phyloP scores from a whole-genome alignment of 2,329 filamentous ascomycete species.

The Blumeriella jaapii region DNA sequence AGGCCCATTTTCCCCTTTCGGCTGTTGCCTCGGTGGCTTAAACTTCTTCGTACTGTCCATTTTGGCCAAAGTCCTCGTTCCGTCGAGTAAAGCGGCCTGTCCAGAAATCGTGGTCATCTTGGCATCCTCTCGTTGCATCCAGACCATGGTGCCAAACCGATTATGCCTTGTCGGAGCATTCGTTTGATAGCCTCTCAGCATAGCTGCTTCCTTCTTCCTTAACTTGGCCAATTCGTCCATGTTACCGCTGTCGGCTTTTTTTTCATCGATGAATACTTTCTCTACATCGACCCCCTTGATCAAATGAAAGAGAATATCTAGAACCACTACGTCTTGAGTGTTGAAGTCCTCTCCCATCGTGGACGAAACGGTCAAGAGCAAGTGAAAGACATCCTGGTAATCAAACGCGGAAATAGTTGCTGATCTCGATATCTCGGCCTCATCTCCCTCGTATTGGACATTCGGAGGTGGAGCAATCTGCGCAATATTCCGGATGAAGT shows the following conservation, averaged over 20 bases:
- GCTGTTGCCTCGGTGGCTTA: slow-evolving; percentile 61
- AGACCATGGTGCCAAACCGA: slow-evolving; percentile 93
- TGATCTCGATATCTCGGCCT: slow-evolving; percentile 78
- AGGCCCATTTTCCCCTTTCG: slow-evolving; percentile 49
- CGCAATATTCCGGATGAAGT: slow-evolving; percentile 79
- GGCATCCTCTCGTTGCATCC: slow-evolving; percentile 79
- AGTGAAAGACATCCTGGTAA: slow-evolving; percentile 78
- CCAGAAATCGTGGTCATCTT: slow-evolving; percentile 81
- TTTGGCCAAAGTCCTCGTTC: slow-evolving; percentile 64
- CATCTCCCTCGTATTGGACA: slow-evolving; percentile 72
- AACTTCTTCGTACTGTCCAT: slow-evolving; percentile 89
- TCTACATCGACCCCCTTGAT: slow-evolving; percentile 79
- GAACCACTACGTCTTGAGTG: slow-evolving; percentile 73
- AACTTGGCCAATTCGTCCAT: slow-evolving; percentile 62
- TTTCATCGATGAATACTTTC: slow-evolving; percentile 75
- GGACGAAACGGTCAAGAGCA: slow-evolving; percentile 77
- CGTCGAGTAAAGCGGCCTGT: slow-evolving; percentile 69
- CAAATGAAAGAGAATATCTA: slow-evolving; percentile 87
- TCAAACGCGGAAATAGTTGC: slow-evolving; percentile 82
- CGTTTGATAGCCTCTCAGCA: slow-evolving; percentile 65
- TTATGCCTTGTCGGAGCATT: slow-evolving; percentile 80
- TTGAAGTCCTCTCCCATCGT: slow-evolving; percentile 92
- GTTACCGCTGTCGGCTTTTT: slow-evolving; percentile 56
- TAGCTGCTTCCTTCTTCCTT: slow-evolving; percentile 73
- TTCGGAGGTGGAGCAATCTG: slow-evolving; percentile 68